Evolutionary conservation across 345 rosid species (phyloP), one percentile per base, ranked within the genome.

Genomic region (Erucastrum elatum): DNA sequence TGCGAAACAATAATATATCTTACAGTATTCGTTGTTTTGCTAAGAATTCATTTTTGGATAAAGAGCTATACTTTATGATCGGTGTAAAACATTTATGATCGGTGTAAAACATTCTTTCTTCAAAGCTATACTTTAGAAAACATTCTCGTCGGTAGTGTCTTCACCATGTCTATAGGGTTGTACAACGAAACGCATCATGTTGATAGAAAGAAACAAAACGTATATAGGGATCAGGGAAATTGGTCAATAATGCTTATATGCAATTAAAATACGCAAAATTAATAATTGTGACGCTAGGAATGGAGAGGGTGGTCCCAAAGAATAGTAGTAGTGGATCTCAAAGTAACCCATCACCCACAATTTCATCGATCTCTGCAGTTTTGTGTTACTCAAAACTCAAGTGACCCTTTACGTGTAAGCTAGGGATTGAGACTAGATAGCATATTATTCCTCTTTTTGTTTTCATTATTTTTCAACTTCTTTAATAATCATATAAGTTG

Each of bases 341-440:
- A 71, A 70, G 65, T 70, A 88, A 88, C 82, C 76, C 6, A 83
- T 59, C 86, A 66, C 84, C 70, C 80, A 74, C 82, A 79, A 65
- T 51, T 79, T 76, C 77, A 13, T 78, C 53, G 77, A 65, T 58
- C 65, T 80, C 67, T 78, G 60, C 31, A 49, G 70, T 74, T 72
- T 63, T 12, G 85, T 73, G 84, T 39, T 79, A 78, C 85, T 80
- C 83, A 83, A 81, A 78, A 73, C 74, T 77, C 81, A 64, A 71
- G 72, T 78, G 72, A 60, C 41, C 69, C 91, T 86, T 88, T 70
- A 80, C 91, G 89, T 91, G 77, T 70, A 86, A 88, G 93, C 88
- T 44, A 88, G 85, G 94, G 67, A 76, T 66, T n/a, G 59, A 65
- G 72, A 41, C 58, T 33, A 44, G 5, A 35, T 30, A 29, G 51